Evolutionary conservation across 148 eudicot genomes (phyloP).

Genomic region (Pouteria glomerata): DNA sequence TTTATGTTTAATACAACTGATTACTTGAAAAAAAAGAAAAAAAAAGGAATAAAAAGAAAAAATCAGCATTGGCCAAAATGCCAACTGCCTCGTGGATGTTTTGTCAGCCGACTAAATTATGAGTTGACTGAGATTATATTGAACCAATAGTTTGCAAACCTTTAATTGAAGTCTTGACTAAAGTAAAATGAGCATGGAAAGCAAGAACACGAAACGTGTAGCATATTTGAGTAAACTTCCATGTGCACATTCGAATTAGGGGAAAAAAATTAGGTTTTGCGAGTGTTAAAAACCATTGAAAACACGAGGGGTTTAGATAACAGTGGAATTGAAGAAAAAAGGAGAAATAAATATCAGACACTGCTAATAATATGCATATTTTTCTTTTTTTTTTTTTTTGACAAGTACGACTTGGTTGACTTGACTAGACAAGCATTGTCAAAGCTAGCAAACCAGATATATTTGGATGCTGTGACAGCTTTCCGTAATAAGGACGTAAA

Average conservation of each 20-base stretch:
- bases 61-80: no score
- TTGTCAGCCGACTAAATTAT: background rate
- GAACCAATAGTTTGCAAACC: background rate
- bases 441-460: slow-evolving; percentile 81
- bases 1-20: no score
- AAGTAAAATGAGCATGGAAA: background rate
- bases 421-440: slow-evolving; percentile 91
- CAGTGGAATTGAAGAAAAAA: no score
- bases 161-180: background rate
- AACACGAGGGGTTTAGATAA: no score
- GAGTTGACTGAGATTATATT: background rate
- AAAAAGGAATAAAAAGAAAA: no score
- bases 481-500: slow-evolving; percentile 50
- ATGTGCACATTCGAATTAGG: no score
- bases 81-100: no score
- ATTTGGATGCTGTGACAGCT: slow-evolving; percentile 67
- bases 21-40: no score
- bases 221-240: no score
- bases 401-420: slow-evolving; percentile 98
- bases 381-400: no score
- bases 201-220: background rate
- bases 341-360: background rate
- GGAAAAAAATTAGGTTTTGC: no score
- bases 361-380: slow-evolving; percentile 2
- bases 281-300: no score